phyloP scores from a whole-genome alignment of 78 protist genomes.

The Carpediemonas membranifera region DNA sequence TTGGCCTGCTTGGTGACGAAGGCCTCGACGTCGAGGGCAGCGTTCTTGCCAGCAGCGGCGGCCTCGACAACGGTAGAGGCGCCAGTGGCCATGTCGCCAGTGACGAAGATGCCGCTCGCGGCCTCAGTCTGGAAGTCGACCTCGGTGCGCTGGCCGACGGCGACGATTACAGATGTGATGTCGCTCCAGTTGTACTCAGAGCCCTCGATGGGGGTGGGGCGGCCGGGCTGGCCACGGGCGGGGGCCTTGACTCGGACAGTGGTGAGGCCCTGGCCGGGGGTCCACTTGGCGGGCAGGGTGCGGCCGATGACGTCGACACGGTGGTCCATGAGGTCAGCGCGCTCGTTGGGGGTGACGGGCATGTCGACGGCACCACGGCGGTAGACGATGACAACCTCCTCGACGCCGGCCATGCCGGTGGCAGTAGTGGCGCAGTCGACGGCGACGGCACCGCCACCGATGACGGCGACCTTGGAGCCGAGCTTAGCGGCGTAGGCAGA shows the following conservation, averaged over 20 bases:
- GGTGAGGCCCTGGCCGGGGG: not conserved
- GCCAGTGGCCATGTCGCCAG: not conserved
- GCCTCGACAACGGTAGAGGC: not conserved
- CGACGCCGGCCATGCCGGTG: not conserved
- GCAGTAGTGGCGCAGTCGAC: slow-evolving; percentile 9
- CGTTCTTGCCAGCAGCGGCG: not conserved
- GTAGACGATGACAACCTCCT: not conserved
- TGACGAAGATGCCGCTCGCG: not conserved
- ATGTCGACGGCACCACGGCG: slow-evolving; percentile 7
- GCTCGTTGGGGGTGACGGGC: slow-evolving; percentile 9
- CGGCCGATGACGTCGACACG: not conserved
- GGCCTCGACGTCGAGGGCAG: not conserved
- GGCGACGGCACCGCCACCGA: slow-evolving; percentile 23
- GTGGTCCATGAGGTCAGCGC: not conserved
- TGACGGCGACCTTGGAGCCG: not conserved
- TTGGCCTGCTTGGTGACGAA: not conserved
- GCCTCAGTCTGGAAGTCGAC: not conserved
- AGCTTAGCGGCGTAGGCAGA: not conserved
- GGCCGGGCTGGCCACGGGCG: not conserved
- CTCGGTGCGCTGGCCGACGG: not conserved
- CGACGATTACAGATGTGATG: not conserved
- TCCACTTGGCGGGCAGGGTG: not conserved
- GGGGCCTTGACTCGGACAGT: not conserved
- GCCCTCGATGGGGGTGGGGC: not conserved
- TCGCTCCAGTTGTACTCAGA: not conserved